Evolutionary conservation across 192 early-diverging fungal genomes (phyloP), one percentile per base, ranked within the genome.

Genomic region (Lobosporangium transversale): DNA sequence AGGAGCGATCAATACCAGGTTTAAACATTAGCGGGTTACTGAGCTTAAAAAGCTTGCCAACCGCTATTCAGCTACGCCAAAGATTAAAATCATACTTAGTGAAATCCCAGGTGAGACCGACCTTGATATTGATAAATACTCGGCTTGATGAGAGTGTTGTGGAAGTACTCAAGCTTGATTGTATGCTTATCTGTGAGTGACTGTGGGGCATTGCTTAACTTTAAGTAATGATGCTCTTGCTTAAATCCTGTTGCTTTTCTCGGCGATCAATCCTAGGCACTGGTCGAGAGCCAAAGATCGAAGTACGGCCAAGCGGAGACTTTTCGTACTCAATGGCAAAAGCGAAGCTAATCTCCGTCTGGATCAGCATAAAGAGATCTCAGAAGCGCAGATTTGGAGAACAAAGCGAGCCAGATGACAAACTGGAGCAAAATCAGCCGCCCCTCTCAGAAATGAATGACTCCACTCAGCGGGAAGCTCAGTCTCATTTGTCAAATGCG

Each of bases 61-160:
- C n/a, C n/a, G n/a, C n/a, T n/a, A n/a, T n/a, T n/a, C n/a, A n/a
- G n/a, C n/a, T n/a, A n/a, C n/a, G n/a, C n/a, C n/a, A n/a, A n/a
- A n/a, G n/a, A n/a, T n/a, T n/a, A n/a, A n/a, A n/a, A n/a, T n/a
- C n/a, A n/a, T n/a, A n/a, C n/a, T n/a, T 51, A 76, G 76, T 83
- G 33, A 74, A 70, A 14, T 49, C 26, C 45, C 81, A 83, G 40
- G 35, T 83, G 18, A 30, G 44, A 18, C 81, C 81, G 1, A 67
- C 73, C 1, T 32, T 73, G 43, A 70, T 80, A 23, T 24, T 83
- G 20, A 50, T 61, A 3, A 78, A 59, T 20, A 50, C 79, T 15
- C 48, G 71, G 3, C 54, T 69, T n/a, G 81, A 83, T 36, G 81
- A 83, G 36, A 35, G 23, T 20, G 53, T 83, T 23, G 14, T 65